Conservation (phyloP, 2,329 filamentous ascomycete species). For the Triangularia verruculosa region DNA sequence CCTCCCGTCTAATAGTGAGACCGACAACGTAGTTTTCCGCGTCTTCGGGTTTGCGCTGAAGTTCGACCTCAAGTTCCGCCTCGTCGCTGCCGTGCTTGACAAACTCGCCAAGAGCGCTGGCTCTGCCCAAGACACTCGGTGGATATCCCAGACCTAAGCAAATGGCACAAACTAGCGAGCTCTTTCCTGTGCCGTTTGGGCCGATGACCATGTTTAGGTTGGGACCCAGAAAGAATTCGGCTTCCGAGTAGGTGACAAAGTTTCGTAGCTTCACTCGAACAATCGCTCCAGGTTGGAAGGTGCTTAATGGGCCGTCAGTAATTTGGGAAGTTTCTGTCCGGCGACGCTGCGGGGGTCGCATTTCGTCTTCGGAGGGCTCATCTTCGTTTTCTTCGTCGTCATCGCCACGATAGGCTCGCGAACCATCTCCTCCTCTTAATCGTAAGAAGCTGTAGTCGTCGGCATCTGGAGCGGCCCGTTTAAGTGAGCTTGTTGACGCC, state of each 20-base stretch:
- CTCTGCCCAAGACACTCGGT: constrained; percentile 78
- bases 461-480: not conserved
- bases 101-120: constrained; percentile 81
- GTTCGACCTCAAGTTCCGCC: constrained; percentile 86
- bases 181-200: constrained; percentile 98
- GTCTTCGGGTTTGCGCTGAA: constrained; percentile 62
- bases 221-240: constrained; percentile 87
- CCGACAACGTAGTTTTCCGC: constrained; percentile 68
- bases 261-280: constrained; percentile 81
- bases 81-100: constrained; percentile 82
- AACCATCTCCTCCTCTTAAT: constrained; percentile 25
- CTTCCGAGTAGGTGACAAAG: constrained; percentile 92
- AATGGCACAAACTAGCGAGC: constrained; percentile 93
- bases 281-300: constrained; percentile 75
- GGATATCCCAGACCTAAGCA: constrained; percentile 87
- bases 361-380: constrained; percentile 20
- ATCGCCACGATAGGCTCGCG: not conserved
- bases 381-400: constrained; percentile 13
- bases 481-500: not conserved
- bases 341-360: constrained; percentile 15
- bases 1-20: constrained; percentile 75
- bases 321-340: constrained; percentile 16
- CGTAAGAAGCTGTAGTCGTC: constrained; percentile 21
- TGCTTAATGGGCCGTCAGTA: constrained; percentile 23
- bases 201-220: constrained; percentile 98